Evolutionary conservation across 257 asterid genomes (phyloP).

Genomic region (Nicotiana obtusifolia): DNA sequence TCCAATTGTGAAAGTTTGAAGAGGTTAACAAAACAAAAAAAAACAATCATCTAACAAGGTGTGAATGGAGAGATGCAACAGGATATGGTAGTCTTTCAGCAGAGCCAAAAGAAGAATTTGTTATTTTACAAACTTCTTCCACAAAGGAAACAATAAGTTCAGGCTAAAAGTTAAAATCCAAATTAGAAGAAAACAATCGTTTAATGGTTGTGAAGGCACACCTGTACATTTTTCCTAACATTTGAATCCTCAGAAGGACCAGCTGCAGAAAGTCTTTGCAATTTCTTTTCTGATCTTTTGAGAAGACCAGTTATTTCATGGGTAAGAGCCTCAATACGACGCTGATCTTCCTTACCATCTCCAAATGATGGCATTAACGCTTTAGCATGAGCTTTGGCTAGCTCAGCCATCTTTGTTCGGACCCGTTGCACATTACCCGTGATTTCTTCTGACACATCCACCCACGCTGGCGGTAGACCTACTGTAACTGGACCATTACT

Average conservation of each 20-base stretch:
- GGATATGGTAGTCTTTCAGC: not conserved
- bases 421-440: conserved; percentile 70
- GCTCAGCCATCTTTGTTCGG: conserved; percentile 73
- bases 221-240: conserved; percentile 97
- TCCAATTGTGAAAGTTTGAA: not conserved
- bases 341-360: conserved; percentile 98
- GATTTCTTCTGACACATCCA: conserved; percentile 92
- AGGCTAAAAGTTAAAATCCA: not conserved
- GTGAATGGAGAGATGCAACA: not conserved
- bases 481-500: conserved; percentile 81
- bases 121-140: not conserved
- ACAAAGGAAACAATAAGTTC: not conserved
- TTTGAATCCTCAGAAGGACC: conserved; percentile 96
- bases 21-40: not conserved
- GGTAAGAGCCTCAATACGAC: conserved; percentile 77
- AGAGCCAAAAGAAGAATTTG: not conserved
- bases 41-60: not conserved
- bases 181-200: not conserved
- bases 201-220: conserved; percentile 27
- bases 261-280: conserved; percentile 72
- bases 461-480: conserved; percentile 99
- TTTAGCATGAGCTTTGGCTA: conserved; percentile 95
- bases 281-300: conserved; percentile 67
- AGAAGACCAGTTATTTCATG: conserved; percentile 84
- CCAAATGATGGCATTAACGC: conserved; percentile 99